Base-by-base conservation (phyloP, 1,284 basidiomycete species). In the Leccinum fallax region DNA sequence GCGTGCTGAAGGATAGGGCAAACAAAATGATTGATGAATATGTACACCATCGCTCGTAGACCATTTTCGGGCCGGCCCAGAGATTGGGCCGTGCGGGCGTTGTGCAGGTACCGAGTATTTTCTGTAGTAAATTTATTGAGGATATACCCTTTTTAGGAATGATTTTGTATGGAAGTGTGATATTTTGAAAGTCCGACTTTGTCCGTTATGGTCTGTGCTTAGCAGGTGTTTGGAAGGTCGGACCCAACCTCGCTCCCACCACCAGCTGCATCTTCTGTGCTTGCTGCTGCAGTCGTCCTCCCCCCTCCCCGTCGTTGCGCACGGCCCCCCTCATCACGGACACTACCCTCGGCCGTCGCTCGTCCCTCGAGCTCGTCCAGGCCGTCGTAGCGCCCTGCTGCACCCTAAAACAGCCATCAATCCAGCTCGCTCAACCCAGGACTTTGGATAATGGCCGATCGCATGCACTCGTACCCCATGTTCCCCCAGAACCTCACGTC, bases 381-480 rank as follows among this genome's bases (percentile, higher is more conserved):
- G 63, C 59, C 58, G 62, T 59, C 66, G 55, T 63, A 66, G 63
- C 64, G 62, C 61, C 24, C 58, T 28, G 55, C 57, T 55, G 60
- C 65, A 70, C 72, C 61, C 63, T 63, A 69, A 71, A 75, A 72
- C 69, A 72, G 61, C 43, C 62, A 64, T 69, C 59, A 19, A 19
- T 61, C 59, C 56, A 48, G 61, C 67, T 71, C 69, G 67, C 69
- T 65, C 55, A 63, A 58, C 62, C 60, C 62, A 72, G 60, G 54
- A 63, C 67, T 67, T 61, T 69, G 76, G 77, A 77, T 75, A 69
- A 87, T 88, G 86, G 84, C 84, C 72, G 86, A 87, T 82, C 85
- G 84, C 73, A 70, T 79, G 59, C 72, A 80, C 68, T 77, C 77
- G 71, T 86, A 86, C 71, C 63, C 78, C 65, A 80, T 83, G 79